Base-by-base conservation (phyloP, 2,329 filamentous ascomycete genomes). In the Paecilomyces formosus region DNA sequence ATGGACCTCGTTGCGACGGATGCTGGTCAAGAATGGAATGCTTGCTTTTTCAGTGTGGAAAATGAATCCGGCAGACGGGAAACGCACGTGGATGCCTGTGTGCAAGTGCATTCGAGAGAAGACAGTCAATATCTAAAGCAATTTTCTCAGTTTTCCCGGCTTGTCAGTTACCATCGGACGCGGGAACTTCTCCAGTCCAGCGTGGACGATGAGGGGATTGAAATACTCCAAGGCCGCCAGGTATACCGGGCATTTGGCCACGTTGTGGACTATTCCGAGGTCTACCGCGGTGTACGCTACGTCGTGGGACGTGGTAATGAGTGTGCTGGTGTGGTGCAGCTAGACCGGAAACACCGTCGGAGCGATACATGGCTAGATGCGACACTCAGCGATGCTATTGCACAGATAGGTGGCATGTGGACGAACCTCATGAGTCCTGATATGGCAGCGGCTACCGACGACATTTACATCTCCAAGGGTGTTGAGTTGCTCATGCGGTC, bases 401-500 rank as follows among this genome's bases (percentile, higher is more conserved):
- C 66, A 51, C 73, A 75, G 55, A 66, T 74, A 2, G 71, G 69
- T 6, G 74, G 75, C 0, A 69, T 78, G 5, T 71, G 70, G 57
- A 70, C 72, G 2, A 76, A 77, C 55, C 73, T 68, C 33, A 70
- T 75, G 69, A 35, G 31, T 35, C 13, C 31, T 35, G 31, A 35
- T 35, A 69, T 66, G 0, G 67, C 73, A 24, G 56, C 60, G 1
- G 3, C 56, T 0, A 15, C 60, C 2, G 53, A 57, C 0, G 65
- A 72, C 1, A 69, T 75, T 49, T 76, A 64, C 22, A 65, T 75
- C 21, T 67, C 69, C 1, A 70, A 59, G 31, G 70, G 68, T 0
- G 62, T 71, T 33, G 69, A 74, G 53, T 58, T 61, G 28, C 66
- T 61, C 62, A 69, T 71, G 59, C 64, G 70, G 0, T 65, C 66